Base-by-base conservation (phyloP, 441 rosid species). In the Melastoma candidum region DNA sequence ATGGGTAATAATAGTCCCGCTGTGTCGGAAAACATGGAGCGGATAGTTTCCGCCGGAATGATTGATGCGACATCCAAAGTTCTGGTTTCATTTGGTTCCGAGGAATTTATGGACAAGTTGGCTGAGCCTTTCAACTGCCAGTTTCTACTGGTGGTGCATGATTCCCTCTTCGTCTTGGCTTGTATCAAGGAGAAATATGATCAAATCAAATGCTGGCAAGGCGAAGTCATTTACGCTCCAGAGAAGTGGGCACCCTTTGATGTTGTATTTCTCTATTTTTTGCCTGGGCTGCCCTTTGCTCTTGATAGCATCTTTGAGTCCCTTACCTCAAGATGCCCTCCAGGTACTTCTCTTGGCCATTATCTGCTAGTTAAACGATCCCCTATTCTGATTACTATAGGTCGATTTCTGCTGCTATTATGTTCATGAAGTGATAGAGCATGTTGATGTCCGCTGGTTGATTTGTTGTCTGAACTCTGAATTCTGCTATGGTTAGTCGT, bases 151-250 rank as follows among this genome's bases (percentile, higher is more conserved):
- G 80, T 80, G 48, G 83, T 80, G 44, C 98, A 92, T 59, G 95
- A 92, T 57, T 92, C 96, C 3, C 82, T 92, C 47, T 79, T 92
- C 12, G 55, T 70, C 26, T 72, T 92, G 46, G 98, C 95, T 45
- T 64, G 75, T 60, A 67, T 85, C 44, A 92, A 85, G 69, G 98
- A 85, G 50, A 87, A 77, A 49, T 73, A 85, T 57, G 96, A 87
- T 57, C 57, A 77, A 44, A 80, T 85, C 51, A 85, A 84, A 68
- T 92, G 98, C 70, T 92, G 96, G 98, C 96, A 87, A 71, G 96
- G 98, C 25, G 96, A 87, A 46, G 58, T 92, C 51, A 78, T 73
- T 22, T 72, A 78, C 65, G 82, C 81, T 51, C 96, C 98, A 0
- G 82, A 82, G 47, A 82, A 85, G 66, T 92, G 98, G 96, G 70